Conservation (phyloP, 805 yeast species). For the Kodamaea jinghongensis region DNA sequence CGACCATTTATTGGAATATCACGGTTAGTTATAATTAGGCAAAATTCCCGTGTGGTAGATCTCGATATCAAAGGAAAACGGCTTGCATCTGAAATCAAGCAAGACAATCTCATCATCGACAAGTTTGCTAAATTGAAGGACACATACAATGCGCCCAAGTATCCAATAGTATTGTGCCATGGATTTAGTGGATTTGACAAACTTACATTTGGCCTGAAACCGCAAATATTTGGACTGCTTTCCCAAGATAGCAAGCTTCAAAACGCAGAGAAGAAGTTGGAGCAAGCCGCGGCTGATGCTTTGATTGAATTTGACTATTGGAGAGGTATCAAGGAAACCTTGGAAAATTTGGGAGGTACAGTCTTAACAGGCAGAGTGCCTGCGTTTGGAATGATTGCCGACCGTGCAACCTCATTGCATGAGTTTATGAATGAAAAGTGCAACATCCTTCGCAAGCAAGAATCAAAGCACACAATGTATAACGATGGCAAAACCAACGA, state of each 20-base stretch:
- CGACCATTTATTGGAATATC: background rate
- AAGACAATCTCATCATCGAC: constrained; percentile 26
- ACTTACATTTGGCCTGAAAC: constrained; percentile 22
- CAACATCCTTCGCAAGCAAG: constrained; percentile 13
- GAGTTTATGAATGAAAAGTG: constrained; percentile 34
- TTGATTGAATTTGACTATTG: constrained; percentile 60
- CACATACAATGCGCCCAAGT: constrained; percentile 55
- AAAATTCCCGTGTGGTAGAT: constrained; percentile 3
- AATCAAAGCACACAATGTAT: constrained; percentile 12
- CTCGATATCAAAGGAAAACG: constrained; percentile 2
- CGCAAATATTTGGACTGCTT: constrained; percentile 10
- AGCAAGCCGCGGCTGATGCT: constrained; percentile 4
- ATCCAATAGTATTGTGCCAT: constrained; percentile 81
- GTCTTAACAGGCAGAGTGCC: constrained; percentile 79
- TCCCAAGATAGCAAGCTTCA: background rate
- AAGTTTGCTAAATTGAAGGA: constrained; percentile 30
- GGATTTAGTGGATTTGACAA: constrained; percentile 83
- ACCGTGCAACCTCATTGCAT: constrained; percentile 60
- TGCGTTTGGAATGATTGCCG: constrained; percentile 72
- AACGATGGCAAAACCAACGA: background rate
- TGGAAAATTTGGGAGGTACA: constrained; percentile 60
- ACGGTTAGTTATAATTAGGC: background rate
- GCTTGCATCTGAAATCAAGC: constrained; percentile 4
- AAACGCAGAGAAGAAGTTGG: constrained; percentile 10
- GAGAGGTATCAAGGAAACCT: constrained; percentile 69